Base-by-base conservation (phyloP, 441 rosid species). In the Dalechampia spathulata region DNA sequence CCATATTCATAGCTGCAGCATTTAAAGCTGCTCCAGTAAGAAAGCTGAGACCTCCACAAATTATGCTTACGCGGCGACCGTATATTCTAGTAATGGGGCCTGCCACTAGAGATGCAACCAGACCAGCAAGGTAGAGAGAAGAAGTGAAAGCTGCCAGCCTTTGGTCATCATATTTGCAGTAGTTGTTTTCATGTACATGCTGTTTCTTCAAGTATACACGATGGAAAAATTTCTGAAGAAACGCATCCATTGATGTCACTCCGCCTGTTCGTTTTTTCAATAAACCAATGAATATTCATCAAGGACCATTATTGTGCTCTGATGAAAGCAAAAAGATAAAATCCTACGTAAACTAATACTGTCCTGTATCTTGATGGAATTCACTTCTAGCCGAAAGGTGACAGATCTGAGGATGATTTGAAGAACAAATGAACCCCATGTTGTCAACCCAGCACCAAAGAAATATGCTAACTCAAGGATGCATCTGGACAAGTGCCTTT, bases 141-240 rank as follows among this genome's bases (percentile, higher is more conserved):
- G 96, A 88, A 13, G 99, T 92, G 49, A 92, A 92, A 6, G 95
- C 79, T 57, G 96, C 82, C 40, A 92, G 83, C 16, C 82, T 73
- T 68, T 88, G 96, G 63, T 79, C 64, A 55, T 92, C 67, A 64
- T 77, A 92, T 71, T 88, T 88, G 81, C 99, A 92, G 79, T 92
- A 92, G 69, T 92, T 83, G 78, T 62, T 92, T 68, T 92, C 95
- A 64, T 77, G 95, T 7, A 76, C 98, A 36, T 45, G 83, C 52
- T 79, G 61, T 80, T 86, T 88, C 63, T 72, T 83, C 62, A 61
- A 57, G 58, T 77, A 85, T 14, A 92, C 94, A 1, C 57, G 20
- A 11, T 60, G 85, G 79, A 92, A 88, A 61, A 92, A 92, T 52
- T 83, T 62, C 41, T 50, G n/a, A 19, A 92, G 96, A 63, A 92